Evolutionary conservation across 257 asterid species (phyloP).

Genomic region (Ophiorrhiza pumila): DNA sequence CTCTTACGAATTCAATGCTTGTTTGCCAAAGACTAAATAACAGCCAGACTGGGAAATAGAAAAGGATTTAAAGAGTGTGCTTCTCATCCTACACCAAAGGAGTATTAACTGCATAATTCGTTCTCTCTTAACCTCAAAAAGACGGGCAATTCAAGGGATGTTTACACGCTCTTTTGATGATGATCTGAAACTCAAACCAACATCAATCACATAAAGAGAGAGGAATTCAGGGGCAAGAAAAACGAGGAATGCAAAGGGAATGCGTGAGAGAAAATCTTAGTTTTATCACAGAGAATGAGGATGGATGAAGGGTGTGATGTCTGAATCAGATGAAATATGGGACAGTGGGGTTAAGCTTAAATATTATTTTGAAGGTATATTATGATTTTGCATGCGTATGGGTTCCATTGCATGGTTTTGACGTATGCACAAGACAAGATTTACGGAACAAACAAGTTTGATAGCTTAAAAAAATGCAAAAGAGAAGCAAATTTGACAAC

Average conservation of each 20-base stretch:
- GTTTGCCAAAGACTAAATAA: conserved; percentile 30
- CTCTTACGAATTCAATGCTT: conserved; percentile 7
- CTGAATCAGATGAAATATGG: neutral
- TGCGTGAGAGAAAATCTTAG: no score
- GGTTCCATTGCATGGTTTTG: conserved; percentile 18
- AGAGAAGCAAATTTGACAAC: no score
- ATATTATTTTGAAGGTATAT: neutral
- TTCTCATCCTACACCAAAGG: conserved; percentile 44
- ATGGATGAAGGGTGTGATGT: conserved; percentile 7
- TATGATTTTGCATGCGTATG: conserved; percentile 14
- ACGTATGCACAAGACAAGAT: conserved; percentile 7
- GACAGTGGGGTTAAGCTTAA: conserved; percentile 2
- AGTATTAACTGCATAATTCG: conserved; percentile 51
- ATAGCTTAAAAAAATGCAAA: no score
- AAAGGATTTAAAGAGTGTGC: conserved; percentile 42
- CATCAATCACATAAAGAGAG: conserved; percentile 19
- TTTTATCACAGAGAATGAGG: no score
- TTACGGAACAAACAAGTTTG: conserved; percentile 23
- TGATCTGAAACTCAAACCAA: conserved; percentile 26
- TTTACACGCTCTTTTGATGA: conserved; percentile 23
- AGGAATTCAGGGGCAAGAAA: neutral
- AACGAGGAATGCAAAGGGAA: neutral
- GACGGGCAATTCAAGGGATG: conserved; percentile 11
- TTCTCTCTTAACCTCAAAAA: neutral
- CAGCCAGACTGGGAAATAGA: conserved; percentile 15